Conservation (phyloP, 208 protist species). For the Tetramitus jugosus region DNA sequence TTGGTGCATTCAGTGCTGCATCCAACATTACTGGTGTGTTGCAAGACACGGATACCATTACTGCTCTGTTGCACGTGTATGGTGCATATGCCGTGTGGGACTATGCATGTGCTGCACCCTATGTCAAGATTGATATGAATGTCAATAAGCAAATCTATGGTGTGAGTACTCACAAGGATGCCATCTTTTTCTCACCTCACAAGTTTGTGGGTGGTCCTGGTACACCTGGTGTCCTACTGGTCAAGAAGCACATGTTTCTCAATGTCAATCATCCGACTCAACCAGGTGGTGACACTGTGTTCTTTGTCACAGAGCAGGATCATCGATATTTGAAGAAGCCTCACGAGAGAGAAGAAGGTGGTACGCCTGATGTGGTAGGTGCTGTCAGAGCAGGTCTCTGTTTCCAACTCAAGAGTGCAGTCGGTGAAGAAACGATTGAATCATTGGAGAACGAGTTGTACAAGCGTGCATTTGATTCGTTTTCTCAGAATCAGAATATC, state of each 20-base stretch:
- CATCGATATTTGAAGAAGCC: constrained; percentile 50
- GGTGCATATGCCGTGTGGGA: constrained; percentile 50
- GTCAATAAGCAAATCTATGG: background rate
- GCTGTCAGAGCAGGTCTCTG: constrained; percentile 48
- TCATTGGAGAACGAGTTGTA: constrained; percentile 15
- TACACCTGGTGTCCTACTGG: constrained; percentile 38
- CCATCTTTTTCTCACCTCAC: constrained; percentile 56
- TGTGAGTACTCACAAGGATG: constrained; percentile 44
- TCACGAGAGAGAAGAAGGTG: constrained; percentile 57
- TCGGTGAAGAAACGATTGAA: constrained; percentile 31
- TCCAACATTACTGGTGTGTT: constrained; percentile 57
- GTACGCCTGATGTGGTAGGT: constrained; percentile 60
- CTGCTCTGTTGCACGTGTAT: constrained; percentile 45
- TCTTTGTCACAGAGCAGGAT: constrained; percentile 40
- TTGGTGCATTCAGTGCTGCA: constrained; percentile 54
- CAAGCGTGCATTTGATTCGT: background rate
- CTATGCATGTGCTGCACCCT: constrained; percentile 55
- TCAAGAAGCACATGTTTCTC: constrained; percentile 33
- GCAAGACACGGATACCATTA: constrained; percentile 40
- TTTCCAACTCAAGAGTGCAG: constrained; percentile 46
- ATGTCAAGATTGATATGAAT: constrained; percentile 49
- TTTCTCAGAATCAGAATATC: background rate
- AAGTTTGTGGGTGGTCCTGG: constrained; percentile 61
- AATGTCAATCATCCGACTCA: constrained; percentile 14
- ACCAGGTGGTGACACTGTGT: constrained; percentile 54